Base-by-base conservation (phyloP, 495 filamentous ascomycete species). In the Penicillium arizonense region DNA sequence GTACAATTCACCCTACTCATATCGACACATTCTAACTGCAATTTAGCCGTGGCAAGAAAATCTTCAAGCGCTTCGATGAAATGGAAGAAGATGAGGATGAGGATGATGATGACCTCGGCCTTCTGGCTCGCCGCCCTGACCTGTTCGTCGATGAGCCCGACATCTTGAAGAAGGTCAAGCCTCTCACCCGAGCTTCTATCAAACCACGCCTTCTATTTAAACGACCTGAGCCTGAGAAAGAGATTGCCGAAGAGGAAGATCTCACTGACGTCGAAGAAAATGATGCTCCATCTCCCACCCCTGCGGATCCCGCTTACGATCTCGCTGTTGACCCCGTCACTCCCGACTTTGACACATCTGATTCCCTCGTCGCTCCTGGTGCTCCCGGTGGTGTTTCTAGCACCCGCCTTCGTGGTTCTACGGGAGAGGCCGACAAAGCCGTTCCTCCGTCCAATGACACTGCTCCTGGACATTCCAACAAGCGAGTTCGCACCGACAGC, bases 131-230 rank as follows among this genome's bases (percentile, higher is more conserved):
- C 47, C 70, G 73, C 24, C 69, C 74, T 30, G 72, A 77, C 52
- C 59, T 76, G 38, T 58, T 73, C 26, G 67, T 58, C n/a, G 21
- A 46, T 11, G 56, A 77, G 18, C 58, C 63, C 7, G 57, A 65
- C 24, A 21, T 67, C 10, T 28, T 58, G 36, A 48, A 67, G 4
- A 67, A 64, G 23, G 59, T 73, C 30, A 78, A 82, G 20, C 82
- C 85, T 24, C 63, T 89, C 18, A 89, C 86, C 26, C 86, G 90
- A 43, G 84, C 86, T 0, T 80, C 85, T 3, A 80, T 96, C 71
- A 89, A 90, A 63, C 93, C 93, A 3, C 87, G 91, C 33, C 79
- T 91, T 12, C 83, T 98, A 9, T 98, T 96, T 74, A 30, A 30
- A 0, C 28, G 9, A 7, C 7, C 28, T 9, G 28, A 30, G 28